Evolutionary conservation across 345 rosid genomes (phyloP).

Genomic region (Cardamine occulta): DNA sequence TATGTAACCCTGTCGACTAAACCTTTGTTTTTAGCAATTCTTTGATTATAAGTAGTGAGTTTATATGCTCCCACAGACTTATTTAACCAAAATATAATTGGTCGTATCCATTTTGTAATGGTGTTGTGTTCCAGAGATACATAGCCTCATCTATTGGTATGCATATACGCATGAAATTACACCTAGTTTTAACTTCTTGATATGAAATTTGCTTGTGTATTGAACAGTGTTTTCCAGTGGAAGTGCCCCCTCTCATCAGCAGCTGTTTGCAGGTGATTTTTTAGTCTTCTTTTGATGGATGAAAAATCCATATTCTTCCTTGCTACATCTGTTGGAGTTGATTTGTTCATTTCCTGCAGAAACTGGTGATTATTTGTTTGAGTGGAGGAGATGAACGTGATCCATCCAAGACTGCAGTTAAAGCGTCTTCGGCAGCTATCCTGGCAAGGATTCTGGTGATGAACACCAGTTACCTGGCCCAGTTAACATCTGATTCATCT

Average conservation of each 20-base stretch:
- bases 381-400: slow-evolving; percentile 86
- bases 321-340: slow-evolving; percentile 14
- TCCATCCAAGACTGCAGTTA: slow-evolving; percentile 85
- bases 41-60: too few species aligned
- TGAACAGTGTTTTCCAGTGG: slow-evolving; percentile 81
- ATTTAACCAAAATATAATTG: not conserved
- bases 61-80: slow-evolving; percentile 1
- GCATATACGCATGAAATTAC: slow-evolving; percentile 4
- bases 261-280: slow-evolving; percentile 76
- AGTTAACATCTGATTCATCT: slow-evolving; percentile 84
- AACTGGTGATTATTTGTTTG: slow-evolving; percentile 79
- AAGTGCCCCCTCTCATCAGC: slow-evolving; percentile 83
- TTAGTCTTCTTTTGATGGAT: slow-evolving; percentile 20
- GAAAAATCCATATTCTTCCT: slow-evolving; percentile 12
- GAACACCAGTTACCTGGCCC: slow-evolving; percentile 87
- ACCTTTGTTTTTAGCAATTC: too few species aligned
- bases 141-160: too few species aligned
- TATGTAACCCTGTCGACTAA: too few species aligned
- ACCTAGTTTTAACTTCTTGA: slow-evolving; percentile 20
- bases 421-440: slow-evolving; percentile 81
- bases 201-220: slow-evolving; percentile 22
- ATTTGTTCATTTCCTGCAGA: slow-evolving; percentile 52
- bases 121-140: slow-evolving; percentile 23
- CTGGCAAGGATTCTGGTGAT: slow-evolving; percentile 93
- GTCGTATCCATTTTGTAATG: slow-evolving; percentile 3